Evolutionary conservation across 306 rosid genomes (phyloP), one percentile per base, ranked within the genome.

Genomic region (Cucumis cinereus): DNA sequence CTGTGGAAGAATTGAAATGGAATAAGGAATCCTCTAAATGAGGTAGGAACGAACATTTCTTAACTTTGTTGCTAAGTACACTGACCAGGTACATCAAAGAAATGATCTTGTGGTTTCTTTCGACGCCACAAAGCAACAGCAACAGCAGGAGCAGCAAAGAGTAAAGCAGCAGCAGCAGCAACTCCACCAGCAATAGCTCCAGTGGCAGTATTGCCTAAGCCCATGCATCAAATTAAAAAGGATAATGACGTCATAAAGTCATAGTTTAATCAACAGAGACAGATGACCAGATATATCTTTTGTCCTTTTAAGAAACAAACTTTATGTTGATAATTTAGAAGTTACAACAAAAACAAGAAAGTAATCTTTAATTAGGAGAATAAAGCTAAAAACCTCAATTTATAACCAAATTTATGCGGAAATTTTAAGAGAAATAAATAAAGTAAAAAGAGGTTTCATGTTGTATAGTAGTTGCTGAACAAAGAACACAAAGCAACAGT

Each of bases 111-210:
- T 7, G 92, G 89, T 82, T 85, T 88, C 88, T 85, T 89, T 69
- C 83, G 86, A 36, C 97, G 85, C 91, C 90, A 95, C 78, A 71
- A 81, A 60, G 88, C 96, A 87, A 90, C 93, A 61, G 98, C 97
- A 82, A 95, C 87, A 81, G 98, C 97, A 82, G 98, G 97, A 73
- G 86, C 95, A 74, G 96, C 96, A 88, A 95, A 92, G 75, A 95
- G 82, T 76, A 92, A 81, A 81, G 96, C 97, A 60, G 97, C 98
- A 72, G 92, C 97, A 60, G 96, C 99, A 80, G 97, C 99, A 80
- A 92, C 99, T 82, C 98, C 99, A 78, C 97, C 99, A 68, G 98
- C 99, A 86, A 95, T 92, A 79, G 96, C 88, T 77, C 97, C 98
- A 45, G 93, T 89, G 40, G 83, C 63, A 77, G 81, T 73, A 49